A percentile compares a stretch with the other conserved stretches of the same genome.
phyloP scores from a whole-genome alignment of 148 eudicot species.

The Pouteria glomerata region DNA sequence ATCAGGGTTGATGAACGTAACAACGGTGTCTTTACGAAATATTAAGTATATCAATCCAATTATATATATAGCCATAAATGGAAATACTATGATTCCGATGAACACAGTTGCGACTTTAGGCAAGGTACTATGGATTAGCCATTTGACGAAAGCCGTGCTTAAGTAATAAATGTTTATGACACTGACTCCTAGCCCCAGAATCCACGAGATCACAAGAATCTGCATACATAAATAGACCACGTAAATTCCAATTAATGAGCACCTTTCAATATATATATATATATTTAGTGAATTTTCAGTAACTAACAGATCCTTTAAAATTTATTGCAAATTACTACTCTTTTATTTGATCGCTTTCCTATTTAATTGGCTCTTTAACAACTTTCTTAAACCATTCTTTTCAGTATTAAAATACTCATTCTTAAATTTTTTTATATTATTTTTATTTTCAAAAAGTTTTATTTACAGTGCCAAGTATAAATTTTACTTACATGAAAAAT shows the following conservation, averaged over 20 bases:
- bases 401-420: too few relatives aligned
- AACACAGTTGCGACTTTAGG: conserved; percentile 70
- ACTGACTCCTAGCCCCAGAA: conserved; percentile 53
- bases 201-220: conserved; percentile 62
- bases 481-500: too few relatives aligned
- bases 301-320: too few relatives aligned
- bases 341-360: too few relatives aligned
- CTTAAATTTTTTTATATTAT: too few relatives aligned
- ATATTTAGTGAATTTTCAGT: too few relatives aligned
- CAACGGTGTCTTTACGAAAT: conserved; percentile 61
- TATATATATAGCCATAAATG: conserved; percentile 65
- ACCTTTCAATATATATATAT: too few relatives aligned
- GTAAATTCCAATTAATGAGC: not conserved
- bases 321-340: too few relatives aligned
- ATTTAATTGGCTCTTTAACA: too few relatives aligned
- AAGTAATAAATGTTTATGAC: conserved; percentile 80
- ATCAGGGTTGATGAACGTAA: conserved; percentile 52
- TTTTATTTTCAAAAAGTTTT: too few relatives aligned
- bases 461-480: too few relatives aligned
- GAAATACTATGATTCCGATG: conserved; percentile 68
- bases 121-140: conserved; percentile 60
- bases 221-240: conserved; percentile 20
- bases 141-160: conserved; percentile 56
- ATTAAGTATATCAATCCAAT: conserved; percentile 58
- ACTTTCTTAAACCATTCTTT: too few relatives aligned